phyloP scores from a whole-genome alignment of 208 protist species.

The Leishmania aethiopica region DNA sequence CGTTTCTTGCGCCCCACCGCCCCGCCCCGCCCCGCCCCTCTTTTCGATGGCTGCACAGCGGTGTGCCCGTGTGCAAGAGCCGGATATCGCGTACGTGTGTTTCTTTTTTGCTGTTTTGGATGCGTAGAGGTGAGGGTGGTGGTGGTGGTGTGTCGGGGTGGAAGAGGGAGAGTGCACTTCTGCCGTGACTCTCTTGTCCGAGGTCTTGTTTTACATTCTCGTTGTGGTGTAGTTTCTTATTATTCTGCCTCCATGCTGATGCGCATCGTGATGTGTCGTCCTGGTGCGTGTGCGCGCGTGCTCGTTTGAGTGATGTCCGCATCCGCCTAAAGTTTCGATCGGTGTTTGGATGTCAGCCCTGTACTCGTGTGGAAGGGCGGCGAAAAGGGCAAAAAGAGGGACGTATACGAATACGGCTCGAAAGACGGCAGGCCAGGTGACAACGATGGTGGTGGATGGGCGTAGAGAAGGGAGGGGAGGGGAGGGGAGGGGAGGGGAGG shows the following conservation, averaged over 20 bases:
- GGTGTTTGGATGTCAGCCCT: too few relatives aligned
- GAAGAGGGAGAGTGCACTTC: background rate
- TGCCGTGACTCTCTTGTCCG: background rate
- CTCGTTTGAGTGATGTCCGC: too few relatives aligned
- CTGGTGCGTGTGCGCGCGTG: too few relatives aligned
- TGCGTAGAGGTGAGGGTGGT: background rate
- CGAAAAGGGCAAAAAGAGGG: too few relatives aligned
- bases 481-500: background rate
- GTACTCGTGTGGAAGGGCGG: too few relatives aligned
- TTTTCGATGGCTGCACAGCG: background rate
- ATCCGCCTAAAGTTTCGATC: too few relatives aligned
- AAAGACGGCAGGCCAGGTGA: too few relatives aligned
- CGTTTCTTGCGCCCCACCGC: too few relatives aligned
- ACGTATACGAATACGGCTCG: too few relatives aligned
- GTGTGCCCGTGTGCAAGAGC: background rate
- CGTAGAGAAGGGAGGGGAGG: background rate
- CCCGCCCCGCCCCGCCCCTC: too few relatives aligned
- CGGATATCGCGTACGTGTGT: background rate
- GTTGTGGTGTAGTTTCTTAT: background rate
- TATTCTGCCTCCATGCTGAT: background rate
- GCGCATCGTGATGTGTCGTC: background rate
- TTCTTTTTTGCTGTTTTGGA: background rate
- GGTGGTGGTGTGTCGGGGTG: background rate
- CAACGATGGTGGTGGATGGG: background rate
- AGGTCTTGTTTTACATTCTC: background rate